Percentiles rank a stretch among this genome's conserved stretches.
Evolutionary conservation across 148 eudicot species (phyloP).

Genomic region (Tetragonia tetragonoides): DNA sequence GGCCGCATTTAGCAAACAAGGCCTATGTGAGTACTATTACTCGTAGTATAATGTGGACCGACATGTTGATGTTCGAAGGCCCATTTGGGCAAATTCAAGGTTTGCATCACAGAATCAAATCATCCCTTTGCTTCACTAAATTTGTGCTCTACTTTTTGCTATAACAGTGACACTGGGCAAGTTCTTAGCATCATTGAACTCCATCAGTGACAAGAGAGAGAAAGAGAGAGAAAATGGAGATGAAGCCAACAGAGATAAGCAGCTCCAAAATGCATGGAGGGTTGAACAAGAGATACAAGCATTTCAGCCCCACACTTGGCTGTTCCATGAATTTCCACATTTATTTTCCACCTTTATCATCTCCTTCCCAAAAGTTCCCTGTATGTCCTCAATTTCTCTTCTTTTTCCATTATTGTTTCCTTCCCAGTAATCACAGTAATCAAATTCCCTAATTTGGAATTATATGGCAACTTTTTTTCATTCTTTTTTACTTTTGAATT

Average conservation of each 20-base stretch:
- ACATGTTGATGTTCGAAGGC: no score
- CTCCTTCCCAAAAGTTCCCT: constrained; percentile 66
- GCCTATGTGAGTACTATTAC: no score
- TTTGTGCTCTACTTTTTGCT: no score
- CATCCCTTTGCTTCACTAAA: no score
- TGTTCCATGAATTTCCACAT: constrained; percentile 89
- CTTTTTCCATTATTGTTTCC: not conserved
- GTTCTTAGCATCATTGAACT: no score
- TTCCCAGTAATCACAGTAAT: not conserved
- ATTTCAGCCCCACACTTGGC: constrained; percentile 69
- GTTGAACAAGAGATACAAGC: constrained; percentile 90
- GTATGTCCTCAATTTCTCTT: constrained; percentile 35
- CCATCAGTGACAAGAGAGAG: constrained; percentile 14
- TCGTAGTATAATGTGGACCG: no score
- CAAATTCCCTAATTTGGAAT: not conserved
- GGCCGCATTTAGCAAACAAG: no score
- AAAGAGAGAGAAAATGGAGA: constrained; percentile 45
- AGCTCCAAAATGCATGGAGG: constrained; percentile 90
- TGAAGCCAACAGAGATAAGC: constrained; percentile 69
- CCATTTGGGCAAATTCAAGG: no score
- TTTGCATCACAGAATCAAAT: no score
- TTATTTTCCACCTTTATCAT: constrained; percentile 74
- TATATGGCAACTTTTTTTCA: not conserved
- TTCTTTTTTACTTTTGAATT: not conserved
- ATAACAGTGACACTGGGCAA: no score